phyloP scores from a whole-genome alignment of 495 filamentous ascomycete species.

The Astrothelium subdiscretum region DNA sequence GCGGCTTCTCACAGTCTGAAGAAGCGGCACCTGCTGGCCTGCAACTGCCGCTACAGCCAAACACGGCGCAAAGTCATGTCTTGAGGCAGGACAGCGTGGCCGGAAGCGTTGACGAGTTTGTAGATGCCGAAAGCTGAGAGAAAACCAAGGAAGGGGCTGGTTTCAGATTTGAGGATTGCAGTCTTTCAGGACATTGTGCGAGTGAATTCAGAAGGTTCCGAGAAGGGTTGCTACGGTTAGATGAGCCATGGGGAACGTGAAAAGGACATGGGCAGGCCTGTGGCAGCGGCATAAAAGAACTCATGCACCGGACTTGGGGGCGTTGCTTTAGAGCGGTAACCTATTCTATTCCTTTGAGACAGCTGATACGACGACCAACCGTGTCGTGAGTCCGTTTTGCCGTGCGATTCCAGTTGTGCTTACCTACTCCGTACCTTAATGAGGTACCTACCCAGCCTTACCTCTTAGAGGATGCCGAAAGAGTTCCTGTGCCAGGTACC shows the following conservation, averaged over 20 bases:
- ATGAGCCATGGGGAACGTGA: too few species aligned
- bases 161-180: too few species aligned
- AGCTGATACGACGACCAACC: neutral
- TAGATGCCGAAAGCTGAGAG: slow-evolving; percentile 4
- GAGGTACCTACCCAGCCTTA: too few species aligned
- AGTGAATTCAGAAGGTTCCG: too few species aligned
- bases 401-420: too few species aligned
- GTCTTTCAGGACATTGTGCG: too few species aligned
- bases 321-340: neutral
- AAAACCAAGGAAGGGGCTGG: too few species aligned
- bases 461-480: too few species aligned
- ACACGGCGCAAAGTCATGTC: neutral
- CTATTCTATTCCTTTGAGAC: neutral
- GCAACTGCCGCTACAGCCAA: slow-evolving; percentile 1
- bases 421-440: too few species aligned
- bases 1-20: neutral
- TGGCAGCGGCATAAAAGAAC: neutral
- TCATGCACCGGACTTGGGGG: neutral
- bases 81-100: slow-evolving; percentile 1
- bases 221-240: too few species aligned
- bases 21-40: neutral
- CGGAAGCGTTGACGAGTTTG: slow-evolving; percentile 6
- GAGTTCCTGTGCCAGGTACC: too few species aligned
- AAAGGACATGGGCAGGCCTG: too few species aligned
- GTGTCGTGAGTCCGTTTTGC: neutral